Evolutionary conservation across 176 grass and related monocot genomes (phyloP), one percentile per base, ranked within the genome.

Genomic region (Oryza nivara): DNA sequence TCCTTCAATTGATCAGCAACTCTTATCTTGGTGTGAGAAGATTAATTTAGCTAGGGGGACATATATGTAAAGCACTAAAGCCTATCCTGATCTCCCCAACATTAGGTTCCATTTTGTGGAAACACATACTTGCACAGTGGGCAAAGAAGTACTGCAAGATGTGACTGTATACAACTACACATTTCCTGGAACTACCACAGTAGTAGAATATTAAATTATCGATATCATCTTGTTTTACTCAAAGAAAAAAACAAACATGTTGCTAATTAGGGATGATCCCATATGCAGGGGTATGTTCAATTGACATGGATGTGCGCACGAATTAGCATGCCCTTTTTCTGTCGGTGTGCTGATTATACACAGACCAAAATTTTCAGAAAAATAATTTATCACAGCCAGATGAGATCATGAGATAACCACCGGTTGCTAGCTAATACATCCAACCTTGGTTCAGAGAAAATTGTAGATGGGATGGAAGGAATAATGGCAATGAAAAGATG

Each of bases 81-180:
- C 7, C 16, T 83, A 28, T 44, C 34, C 30, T 78, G 44, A 26
- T 72, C 52, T 58, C 52, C 36, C 72, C 41, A 38, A 6, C n/a
- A 77, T 61, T 72, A 75, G 65, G 23, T 65, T 72, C 56, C 74
- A 11, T 64, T 80, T 68, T 68, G 80, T 63, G 77, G 70, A 40
- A 85, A 85, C 78, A 67, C 44, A 77, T 44, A 20, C 88, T 90
- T 90, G 88, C 68, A 67, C 58, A 78, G 68, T 60, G 83, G 56
- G 79, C 83, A 86, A 86, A 85, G 73, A 56, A 56, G 51, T 56
- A 44, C 38, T 17, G 74, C 69, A 56, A 64, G 28, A 23, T 22
- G 67, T 38, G 36, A n/a, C n/a, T 72, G 74, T 17, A n/a, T 36
- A 35, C 65, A 65, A 25, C 75, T 73, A 47, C 47, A 26, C 43